These are phyloP conservation scores for Glaciozyma antarctica DNA, from an alignment of 768 basidiomycete species.

Conservation along the genomic window DNA sequence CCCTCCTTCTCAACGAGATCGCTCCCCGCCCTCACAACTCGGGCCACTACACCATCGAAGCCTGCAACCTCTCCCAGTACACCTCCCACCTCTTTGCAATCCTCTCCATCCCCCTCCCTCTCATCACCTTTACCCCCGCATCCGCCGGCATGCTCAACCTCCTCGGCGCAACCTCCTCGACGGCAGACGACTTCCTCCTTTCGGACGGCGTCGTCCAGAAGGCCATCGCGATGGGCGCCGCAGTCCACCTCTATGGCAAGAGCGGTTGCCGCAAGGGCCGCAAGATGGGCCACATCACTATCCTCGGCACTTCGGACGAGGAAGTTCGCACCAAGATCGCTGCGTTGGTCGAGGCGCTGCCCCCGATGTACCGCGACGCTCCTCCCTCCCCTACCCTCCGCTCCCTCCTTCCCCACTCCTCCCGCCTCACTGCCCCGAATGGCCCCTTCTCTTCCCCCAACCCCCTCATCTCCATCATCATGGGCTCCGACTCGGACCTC, in stretches of 20 bases:
- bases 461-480: conserved; percentile 85
- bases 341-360: conserved; percentile 59
- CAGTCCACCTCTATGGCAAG: conserved; percentile 92
- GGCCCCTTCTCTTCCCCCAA: conserved; percentile 55
- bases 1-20: conserved; percentile 85
- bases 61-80: conserved; percentile 91
- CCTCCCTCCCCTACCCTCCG: conserved; percentile 43
- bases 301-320: conserved; percentile 74
- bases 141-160: conserved; percentile 89
- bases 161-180: conserved; percentile 66
- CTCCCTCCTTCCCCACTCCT: conserved; percentile 28
- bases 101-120: conserved; percentile 70
- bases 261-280: conserved; percentile 73
- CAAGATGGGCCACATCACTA: conserved; percentile 96
- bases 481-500: conserved; percentile 98
- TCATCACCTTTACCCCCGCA: conserved; percentile 22
- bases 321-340: conserved; percentile 60
- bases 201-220: conserved; percentile 21
- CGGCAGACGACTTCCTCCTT: conserved; percentile 40
- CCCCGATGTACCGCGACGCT: conserved; percentile 39
- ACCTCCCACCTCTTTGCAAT: conserved; percentile 95
- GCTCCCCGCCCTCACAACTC: conserved; percentile 98
- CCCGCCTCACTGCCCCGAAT: conserved; percentile 36
- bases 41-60: conserved; percentile 97
- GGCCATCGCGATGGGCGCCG: conserved; percentile 49